Evolutionary conservation across 768 basidiomycete genomes (phyloP), one percentile per base, ranked within the genome.

Genomic region (Mycena galericulata): DNA sequence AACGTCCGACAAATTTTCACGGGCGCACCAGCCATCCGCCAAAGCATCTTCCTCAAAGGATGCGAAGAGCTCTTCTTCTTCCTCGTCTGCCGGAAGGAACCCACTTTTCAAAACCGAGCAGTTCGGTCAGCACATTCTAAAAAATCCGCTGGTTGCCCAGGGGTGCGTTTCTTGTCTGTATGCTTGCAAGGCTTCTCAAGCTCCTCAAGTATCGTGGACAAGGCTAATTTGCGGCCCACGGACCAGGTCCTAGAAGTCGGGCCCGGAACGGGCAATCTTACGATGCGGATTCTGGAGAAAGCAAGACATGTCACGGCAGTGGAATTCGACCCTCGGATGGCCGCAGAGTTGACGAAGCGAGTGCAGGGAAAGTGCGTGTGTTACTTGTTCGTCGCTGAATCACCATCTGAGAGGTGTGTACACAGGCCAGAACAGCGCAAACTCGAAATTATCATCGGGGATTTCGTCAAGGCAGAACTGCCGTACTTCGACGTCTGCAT

Each of bases 401-500:
- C 1, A 9, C 38, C 3, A 12, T 58, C 32, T 54, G 22, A 26
- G 30, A 17, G 11, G 47, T 36, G 30, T 29, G 20, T 20, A 32
- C 17, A 29, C 74, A 99, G 97, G 76, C 96, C 98, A 3, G 96
- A 96, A 76, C 97, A 98, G 79, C 89, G 93, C 72, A 97, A 97
- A 76, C 89, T 99, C 1, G 94, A 98, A 71, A 91, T 99, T 69
- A 90, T 98, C 73, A 93, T 99, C 65, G 98, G 97, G 54, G 98
- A 99, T 80, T 98, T 99, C 77, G 94, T 98, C 76, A 99, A 99
- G 81, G 95, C 93, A n/a, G 94, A 96, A 60, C 84, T 99, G 22
- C 98, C 98, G 12, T 99, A 97, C 81, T 99, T 99, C 68, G 97
- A 99, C 79, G 98, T 98, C 62, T 99, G 97, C 85, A 99, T 99